These are phyloP conservation scores for Debaryomyces sp. DNA, from an alignment of 1,139 yeast genomes.

Conservation along the genomic window DNA sequence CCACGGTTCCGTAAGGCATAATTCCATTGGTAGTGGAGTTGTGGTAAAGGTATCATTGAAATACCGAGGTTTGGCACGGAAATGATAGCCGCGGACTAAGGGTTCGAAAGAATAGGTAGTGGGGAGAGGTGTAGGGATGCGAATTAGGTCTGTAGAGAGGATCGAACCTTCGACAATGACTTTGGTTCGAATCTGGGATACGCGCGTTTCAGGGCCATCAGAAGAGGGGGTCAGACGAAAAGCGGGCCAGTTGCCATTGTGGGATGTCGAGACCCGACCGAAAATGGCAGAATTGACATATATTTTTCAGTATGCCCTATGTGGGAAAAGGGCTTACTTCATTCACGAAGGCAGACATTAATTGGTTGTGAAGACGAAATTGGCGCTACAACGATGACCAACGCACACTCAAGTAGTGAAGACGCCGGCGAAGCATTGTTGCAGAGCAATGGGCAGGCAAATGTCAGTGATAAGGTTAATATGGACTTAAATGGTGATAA, in stretches of 20 bases:
- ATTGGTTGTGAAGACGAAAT: neutral
- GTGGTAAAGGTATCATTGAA: neutral
- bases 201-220: neutral
- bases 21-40: neutral
- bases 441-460: neutral
- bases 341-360: neutral
- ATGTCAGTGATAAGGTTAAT: neutral
- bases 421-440: neutral
- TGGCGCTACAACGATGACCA: neutral
- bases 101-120: neutral
- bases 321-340: neutral
- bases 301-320: neutral
- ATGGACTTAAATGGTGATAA: neutral
- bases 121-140: neutral
- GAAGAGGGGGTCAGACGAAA: neutral
- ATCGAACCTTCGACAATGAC: neutral
- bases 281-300: neutral
- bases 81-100: neutral
- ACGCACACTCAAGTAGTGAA: neutral
- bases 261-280: neutral
- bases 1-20: neutral
- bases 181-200: neutral
- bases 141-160: neutral
- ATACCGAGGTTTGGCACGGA: neutral
- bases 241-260: neutral